These are phyloP conservation scores for Fusarium sambucinum DNA, from an alignment of 2,329 filamentous ascomycete genomes.

Conservation along the genomic window DNA sequence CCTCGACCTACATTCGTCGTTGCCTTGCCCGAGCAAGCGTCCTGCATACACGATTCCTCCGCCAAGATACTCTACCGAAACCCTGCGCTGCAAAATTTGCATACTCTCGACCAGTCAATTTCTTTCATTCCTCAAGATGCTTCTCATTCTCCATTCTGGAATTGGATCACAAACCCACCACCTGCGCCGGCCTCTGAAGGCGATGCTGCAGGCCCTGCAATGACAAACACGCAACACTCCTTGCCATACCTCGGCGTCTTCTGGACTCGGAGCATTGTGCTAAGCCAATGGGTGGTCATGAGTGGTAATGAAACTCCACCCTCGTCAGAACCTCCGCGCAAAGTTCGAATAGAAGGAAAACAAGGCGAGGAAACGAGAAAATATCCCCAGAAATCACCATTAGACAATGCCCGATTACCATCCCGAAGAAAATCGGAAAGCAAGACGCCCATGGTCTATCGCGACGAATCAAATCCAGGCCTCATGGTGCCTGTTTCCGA, in stretches of 20 bases:
- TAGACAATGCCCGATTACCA: conserved; percentile 39
- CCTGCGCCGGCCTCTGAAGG: conserved; percentile 13
- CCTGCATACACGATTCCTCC: conserved; percentile 2
- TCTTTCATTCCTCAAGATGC: conserved; percentile 48
- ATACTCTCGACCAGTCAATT: conserved; percentile 51
- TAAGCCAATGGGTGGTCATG: conserved; percentile 55
- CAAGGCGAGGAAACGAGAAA: conserved; percentile 37
- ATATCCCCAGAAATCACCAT: conserved; percentile 39
- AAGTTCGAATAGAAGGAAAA: conserved; percentile 48
- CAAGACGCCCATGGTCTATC: conserved; percentile 48
- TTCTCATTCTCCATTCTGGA: conserved; percentile 54
- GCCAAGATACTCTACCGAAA: conserved; percentile 54
- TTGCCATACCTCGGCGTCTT: conserved; percentile 50
- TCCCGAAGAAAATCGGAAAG: conserved; percentile 43
- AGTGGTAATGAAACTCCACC: conserved; percentile 54
- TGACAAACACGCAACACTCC: conserved; percentile 44
- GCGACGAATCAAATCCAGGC: conserved; percentile 51
- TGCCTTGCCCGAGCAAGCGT: conserved; percentile 29
- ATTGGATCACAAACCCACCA: conserved; percentile 52
- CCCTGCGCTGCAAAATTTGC: conserved; percentile 50
- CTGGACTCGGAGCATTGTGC: conserved; percentile 55
- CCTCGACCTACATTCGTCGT: conserved; percentile 58
- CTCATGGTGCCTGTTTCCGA: conserved; percentile 53
- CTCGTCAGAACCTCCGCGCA: conserved; percentile 50
- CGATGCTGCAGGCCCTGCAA: conserved; percentile 5